A percentile compares a stretch with the other conserved stretches of the same genome.
phyloP scores from a whole-genome alignment of 116 monocot genomes.

The Papilionanthe hybrid region DNA sequence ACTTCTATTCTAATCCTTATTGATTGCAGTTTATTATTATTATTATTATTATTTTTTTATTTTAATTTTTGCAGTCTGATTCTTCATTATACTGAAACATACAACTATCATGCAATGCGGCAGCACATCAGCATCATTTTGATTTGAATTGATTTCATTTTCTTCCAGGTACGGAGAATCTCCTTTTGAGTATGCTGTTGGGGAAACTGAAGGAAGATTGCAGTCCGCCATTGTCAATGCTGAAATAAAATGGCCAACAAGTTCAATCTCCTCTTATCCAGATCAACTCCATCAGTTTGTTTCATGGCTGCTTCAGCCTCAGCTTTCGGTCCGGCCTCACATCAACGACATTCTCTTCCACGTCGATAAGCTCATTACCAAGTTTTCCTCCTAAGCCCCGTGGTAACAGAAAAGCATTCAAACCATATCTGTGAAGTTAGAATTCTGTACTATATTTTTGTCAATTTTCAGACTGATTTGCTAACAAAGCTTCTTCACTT shows the following conservation, averaged over 20 bases:
- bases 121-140: neutral
- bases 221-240: slow-evolving; percentile 19
- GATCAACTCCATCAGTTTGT: slow-evolving; percentile 26
- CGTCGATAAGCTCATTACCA: slow-evolving; percentile 22
- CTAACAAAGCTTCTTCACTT: neutral
- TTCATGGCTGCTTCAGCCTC: slow-evolving; percentile 22
- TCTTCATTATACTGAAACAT: neutral
- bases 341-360: slow-evolving; percentile 17
- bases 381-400: slow-evolving; percentile 19
- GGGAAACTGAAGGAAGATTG: slow-evolving; percentile 20
- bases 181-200: slow-evolving; percentile 19
- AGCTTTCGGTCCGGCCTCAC: slow-evolving; percentile 19
- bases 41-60: too few species aligned
- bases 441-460: neutral
- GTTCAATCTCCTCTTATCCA: slow-evolving; percentile 12
- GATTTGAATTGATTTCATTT: neutral
- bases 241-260: slow-evolving; percentile 19
- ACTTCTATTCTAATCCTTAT: too few species aligned
- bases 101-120: neutral
- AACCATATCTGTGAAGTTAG: neutral
- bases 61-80: too few species aligned
- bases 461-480: neutral
- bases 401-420: neutral
- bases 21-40: too few species aligned
- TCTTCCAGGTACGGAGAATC: slow-evolving; percentile 20